Base-by-base conservation (phyloP, 306 rosid species). In the Medicago lupulina region DNA sequence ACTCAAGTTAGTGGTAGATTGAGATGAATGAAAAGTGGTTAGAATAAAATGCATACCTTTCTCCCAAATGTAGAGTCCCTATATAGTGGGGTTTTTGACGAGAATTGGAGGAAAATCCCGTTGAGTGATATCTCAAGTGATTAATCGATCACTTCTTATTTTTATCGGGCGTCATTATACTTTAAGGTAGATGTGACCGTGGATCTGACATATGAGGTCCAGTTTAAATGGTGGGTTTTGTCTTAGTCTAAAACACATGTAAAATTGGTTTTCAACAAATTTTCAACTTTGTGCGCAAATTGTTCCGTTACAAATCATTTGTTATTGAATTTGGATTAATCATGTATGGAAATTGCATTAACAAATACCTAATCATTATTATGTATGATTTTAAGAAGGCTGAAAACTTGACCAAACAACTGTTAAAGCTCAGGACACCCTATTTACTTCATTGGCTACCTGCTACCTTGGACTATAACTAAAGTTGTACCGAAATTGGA, bases 291-390 rank as follows among this genome's bases (percentile, higher is more conserved):
- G 28, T 69, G 64, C 39, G 55, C 8, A 74, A 31, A 47, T 61
- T 53, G 43, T 25, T 82, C 1, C 28, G 34, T 47, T 58, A 66
- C 53, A 50, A 46, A 55, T 69, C 41, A 50, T n/a, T 6, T 57
- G 50, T 34, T 28, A 34, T 63, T 76, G 64, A 7, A 43, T 43
- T 43, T 43, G 57, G 75, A 76, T 77, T 82, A 49, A 58, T 53
- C 66, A 19, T 53, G 67, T 47, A 53, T 69, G 75, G 67, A 59
- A 73, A 78, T 39, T 74, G 64, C 39, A 41, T 67, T 10, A 28
- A 47, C 6, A 50, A n/a, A 50, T 50, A 50, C 18, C 3, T n/a
- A 84, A 74, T 21, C 67, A 16, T 9, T 4, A 23, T 58, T 57
- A 44, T 58, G 17, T 54, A 10, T 71, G 59, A 46, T 77, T 10